Conservation (phyloP, 2,329 filamentous ascomycete genomes). For the Fragosphaeria purpurea region DNA sequence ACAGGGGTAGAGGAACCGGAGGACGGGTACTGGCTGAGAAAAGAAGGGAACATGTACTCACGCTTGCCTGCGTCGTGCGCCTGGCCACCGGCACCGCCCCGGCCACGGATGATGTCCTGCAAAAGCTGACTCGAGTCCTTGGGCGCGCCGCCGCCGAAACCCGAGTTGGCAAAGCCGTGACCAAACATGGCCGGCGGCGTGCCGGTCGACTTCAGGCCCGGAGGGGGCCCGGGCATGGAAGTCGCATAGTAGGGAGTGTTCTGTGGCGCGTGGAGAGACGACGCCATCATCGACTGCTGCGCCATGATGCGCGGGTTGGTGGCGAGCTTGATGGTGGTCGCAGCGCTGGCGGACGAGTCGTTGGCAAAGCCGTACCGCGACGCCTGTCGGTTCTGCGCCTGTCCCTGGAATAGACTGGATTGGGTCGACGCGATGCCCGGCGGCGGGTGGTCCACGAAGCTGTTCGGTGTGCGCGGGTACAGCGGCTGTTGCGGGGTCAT, state of each 20-base stretch:
- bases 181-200: constrained; percentile 94
- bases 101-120: constrained; percentile 67
- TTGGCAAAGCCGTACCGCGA: constrained; percentile 84
- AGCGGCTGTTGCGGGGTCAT: constrained; percentile 24
- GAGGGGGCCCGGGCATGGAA: constrained; percentile 85
- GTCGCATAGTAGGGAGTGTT: constrained; percentile 68
- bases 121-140: constrained; percentile 71
- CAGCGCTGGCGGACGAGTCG: constrained; percentile 52
- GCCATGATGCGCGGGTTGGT: constrained; percentile 72
- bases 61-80: constrained; percentile 84
- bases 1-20: constrained; percentile 69
- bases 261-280: constrained; percentile 48
- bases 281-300: constrained; percentile 78
- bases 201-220: constrained; percentile 87
- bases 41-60: constrained; percentile 89
- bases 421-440: constrained; percentile 13
- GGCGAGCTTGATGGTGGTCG: constrained; percentile 62
- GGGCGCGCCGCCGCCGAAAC: constrained; percentile 54
- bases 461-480: constrained; percentile 54
- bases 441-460: constrained; percentile 42
- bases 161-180: constrained; percentile 66
- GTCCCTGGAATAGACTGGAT: constrained; percentile 40
- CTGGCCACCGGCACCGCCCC: constrained; percentile 54
- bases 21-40: constrained; percentile 76
- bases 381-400: constrained; percentile 69